phyloP scores from a whole-genome alignment of 116 monocot species.

The Papilionanthe hybrid region DNA sequence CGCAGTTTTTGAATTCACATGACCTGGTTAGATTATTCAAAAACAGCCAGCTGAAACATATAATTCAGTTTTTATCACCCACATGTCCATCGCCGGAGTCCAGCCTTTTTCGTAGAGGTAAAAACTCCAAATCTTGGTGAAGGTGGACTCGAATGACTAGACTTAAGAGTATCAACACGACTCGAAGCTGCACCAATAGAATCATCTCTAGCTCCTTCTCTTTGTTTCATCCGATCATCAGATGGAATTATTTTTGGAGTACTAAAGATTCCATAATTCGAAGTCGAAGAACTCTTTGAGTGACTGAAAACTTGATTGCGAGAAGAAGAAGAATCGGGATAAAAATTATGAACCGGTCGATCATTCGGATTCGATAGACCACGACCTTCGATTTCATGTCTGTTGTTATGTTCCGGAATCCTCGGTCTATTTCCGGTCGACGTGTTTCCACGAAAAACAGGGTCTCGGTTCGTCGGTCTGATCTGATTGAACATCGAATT shows the following conservation, averaged over 20 bases:
- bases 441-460: not conserved
- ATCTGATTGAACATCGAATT: slow-evolving; percentile 8
- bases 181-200: too few relatives aligned
- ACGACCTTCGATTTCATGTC: not conserved
- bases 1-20: not conserved
- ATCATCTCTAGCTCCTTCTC: not conserved
- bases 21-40: too few relatives aligned
- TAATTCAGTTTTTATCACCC: not conserved
- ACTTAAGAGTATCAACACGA: too few relatives aligned
- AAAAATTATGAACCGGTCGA: slow-evolving; percentile 7
- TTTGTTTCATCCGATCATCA: not conserved
- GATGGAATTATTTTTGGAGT: not conserved
- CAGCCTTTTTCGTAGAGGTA: not conserved
- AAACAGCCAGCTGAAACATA: not conserved
- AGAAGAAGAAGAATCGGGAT: slow-evolving; percentile 9
- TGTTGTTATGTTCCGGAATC: slow-evolving; percentile 5
- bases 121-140: slow-evolving; percentile 6
- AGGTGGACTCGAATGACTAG: slow-evolving; percentile 1
- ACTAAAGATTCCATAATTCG: slow-evolving; percentile 21
- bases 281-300: slow-evolving; percentile 7
- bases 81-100: not conserved
- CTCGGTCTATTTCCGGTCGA: not conserved
- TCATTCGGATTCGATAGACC: slow-evolving; percentile 15
- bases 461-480: not conserved
- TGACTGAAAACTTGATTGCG: slow-evolving; percentile 26